phyloP scores from a whole-genome alignment of 345 rosid genomes.

The Acer saccharum region DNA sequence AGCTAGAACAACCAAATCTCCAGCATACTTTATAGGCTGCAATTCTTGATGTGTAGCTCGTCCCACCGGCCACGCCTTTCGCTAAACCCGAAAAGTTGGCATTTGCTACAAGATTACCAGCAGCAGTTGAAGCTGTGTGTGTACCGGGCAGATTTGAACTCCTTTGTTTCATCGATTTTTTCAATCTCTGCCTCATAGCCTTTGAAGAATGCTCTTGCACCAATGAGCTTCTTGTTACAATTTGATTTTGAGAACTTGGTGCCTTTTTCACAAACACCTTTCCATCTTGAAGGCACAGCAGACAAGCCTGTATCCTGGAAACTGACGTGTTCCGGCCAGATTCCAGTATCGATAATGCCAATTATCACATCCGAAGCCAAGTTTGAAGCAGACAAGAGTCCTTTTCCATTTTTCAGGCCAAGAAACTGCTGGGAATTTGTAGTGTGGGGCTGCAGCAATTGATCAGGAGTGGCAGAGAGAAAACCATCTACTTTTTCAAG shows the following conservation, averaged over 20 bases:
- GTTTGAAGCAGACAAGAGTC: constrained; percentile 50
- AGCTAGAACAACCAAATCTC: constrained; percentile 54
- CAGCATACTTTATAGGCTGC: constrained; percentile 79
- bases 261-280: constrained; percentile 69
- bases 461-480: constrained; percentile 57
- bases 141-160: constrained; percentile 74
- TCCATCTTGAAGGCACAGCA: constrained; percentile 66
- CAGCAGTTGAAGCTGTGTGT: constrained; percentile 85
- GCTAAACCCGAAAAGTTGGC: constrained; percentile 60
- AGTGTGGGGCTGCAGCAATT: constrained; percentile 59
- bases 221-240: constrained; percentile 77
- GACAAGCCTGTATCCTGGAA: constrained; percentile 54
- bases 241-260: constrained; percentile 51
- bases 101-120: constrained; percentile 42
- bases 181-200: constrained; percentile 59
- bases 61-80: constrained; percentile 59
- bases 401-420: constrained; percentile 53
- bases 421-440: constrained; percentile 66
- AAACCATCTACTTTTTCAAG: constrained; percentile 54
- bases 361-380: constrained; percentile 58
- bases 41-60: constrained; percentile 66
- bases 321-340: constrained; percentile 91
- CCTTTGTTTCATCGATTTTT: constrained; percentile 44
- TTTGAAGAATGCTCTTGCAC: constrained; percentile 33
- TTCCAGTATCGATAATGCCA: constrained; percentile 68